Conservation (phyloP, 2,329 filamentous ascomycete species). For the Dactylellina parvicollis region DNA sequence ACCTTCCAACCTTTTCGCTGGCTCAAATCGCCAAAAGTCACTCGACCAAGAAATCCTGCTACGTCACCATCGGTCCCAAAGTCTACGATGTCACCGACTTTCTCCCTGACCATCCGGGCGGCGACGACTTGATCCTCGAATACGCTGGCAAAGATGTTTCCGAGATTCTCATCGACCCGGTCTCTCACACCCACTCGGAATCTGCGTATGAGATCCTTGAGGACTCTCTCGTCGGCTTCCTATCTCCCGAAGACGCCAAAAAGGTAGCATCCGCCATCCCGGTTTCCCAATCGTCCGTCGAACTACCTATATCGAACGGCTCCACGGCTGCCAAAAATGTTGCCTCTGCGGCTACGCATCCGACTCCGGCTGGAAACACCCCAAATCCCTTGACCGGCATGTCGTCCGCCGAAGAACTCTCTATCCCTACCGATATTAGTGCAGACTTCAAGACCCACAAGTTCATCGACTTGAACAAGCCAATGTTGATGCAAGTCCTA, state of each 20-base stretch:
- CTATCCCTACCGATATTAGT: constrained; percentile 79
- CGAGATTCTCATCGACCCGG: constrained; percentile 81
- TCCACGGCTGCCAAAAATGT: constrained; percentile 58
- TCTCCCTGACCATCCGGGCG: constrained; percentile 87
- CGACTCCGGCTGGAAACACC: constrained; percentile 57
- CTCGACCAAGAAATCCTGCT: constrained; percentile 84
- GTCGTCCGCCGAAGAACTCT: constrained; percentile 86
- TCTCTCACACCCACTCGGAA: constrained; percentile 87
- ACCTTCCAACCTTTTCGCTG: constrained; percentile 81
- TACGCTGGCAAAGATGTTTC: constrained; percentile 88
- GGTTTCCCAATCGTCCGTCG: not conserved
- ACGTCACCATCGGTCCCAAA: constrained; percentile 86
- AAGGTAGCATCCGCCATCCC: constrained; percentile 11
- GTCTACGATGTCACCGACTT: constrained; percentile 97
- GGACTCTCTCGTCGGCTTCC: constrained; percentile 83
- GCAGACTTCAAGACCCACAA: constrained; percentile 89
- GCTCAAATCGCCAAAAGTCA: constrained; percentile 80
- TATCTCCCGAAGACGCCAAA: constrained; percentile 61
- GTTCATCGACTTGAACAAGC: constrained; percentile 87
- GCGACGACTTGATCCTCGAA: constrained; percentile 84
- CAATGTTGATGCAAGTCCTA: constrained; percentile 89
- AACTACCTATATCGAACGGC: constrained; percentile 11
- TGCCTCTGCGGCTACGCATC: constrained; percentile 64
- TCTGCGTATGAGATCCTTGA: constrained; percentile 95
- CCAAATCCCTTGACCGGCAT: constrained; percentile 79